phyloP scores from a whole-genome alignment of 2,329 filamentous ascomycete genomes.

The Xylogone sp. region DNA sequence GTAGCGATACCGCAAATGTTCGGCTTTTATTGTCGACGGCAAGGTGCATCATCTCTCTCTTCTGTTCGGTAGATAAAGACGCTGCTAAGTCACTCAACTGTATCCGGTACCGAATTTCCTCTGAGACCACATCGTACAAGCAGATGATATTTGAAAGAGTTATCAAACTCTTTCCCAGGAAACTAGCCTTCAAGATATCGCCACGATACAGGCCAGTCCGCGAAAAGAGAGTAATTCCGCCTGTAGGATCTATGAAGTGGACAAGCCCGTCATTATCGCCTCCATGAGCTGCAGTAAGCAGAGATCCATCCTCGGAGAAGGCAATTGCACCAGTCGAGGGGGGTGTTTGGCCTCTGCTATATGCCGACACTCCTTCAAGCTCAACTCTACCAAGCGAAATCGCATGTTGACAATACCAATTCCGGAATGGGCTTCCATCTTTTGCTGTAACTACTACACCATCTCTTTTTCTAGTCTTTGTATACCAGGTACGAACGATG shows the following conservation, averaged over 20 bases:
- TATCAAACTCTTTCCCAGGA: slow-evolving; percentile 71
- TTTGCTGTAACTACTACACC: slow-evolving; percentile 61
- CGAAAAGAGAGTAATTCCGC: slow-evolving; percentile 62
- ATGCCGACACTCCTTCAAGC: slow-evolving; percentile 25
- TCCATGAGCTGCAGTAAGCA: slow-evolving; percentile 66
- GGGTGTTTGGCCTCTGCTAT: slow-evolving; percentile 19
- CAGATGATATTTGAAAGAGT: slow-evolving; percentile 69
- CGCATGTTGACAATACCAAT: slow-evolving; percentile 68
- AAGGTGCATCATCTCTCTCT: slow-evolving; percentile 55
- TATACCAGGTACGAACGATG: slow-evolving; percentile 75
- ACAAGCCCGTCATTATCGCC: slow-evolving; percentile 56
- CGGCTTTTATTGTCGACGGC: slow-evolving; percentile 64
- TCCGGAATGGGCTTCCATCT: slow-evolving; percentile 56
- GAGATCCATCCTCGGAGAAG: slow-evolving; percentile 82
- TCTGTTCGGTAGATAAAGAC: slow-evolving; percentile 29
- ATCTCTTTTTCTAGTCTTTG: slow-evolving; percentile 64
- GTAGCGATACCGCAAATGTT: slow-evolving; percentile 62
- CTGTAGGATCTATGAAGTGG: slow-evolving; percentile 71
- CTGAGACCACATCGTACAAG: slow-evolving; percentile 81
- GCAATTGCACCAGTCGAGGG: slow-evolving; percentile 57
- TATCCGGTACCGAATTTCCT: slow-evolving; percentile 67
- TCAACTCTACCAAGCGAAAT: slow-evolving; percentile 42
- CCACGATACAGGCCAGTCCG: slow-evolving; percentile 66
- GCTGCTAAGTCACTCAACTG: slow-evolving; percentile 43
- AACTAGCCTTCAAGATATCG: slow-evolving; percentile 62